Base-by-base conservation (phyloP, 2,329 filamentous ascomycete species). In the Aspergillus amoenus region DNA sequence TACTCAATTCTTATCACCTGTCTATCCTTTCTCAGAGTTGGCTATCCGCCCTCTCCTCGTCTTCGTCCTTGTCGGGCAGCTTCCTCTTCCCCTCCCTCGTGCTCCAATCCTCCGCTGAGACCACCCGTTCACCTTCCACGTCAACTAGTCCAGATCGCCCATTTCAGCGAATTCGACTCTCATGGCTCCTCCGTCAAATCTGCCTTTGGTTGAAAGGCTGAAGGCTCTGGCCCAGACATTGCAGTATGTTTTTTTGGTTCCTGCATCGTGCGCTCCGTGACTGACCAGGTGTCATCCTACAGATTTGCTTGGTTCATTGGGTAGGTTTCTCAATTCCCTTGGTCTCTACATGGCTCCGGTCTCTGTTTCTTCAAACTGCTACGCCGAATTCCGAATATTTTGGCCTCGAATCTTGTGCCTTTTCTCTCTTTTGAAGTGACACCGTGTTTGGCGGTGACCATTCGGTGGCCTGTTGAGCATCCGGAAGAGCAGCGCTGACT, bases 201-300 rank as follows among this genome's bases (percentile, higher is more conserved):
- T 89, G 76, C 87, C 91, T 73, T 81, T 94, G 69, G 78, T 80
- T 70, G 87, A 94, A 80, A 85, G 92, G 71, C 79, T 96, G 59
- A 77, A 91, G 68, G 82, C 84, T 66, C 83, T 97, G 66, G 92
- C 88, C 65, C 87, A 96, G 76, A 97, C 93, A 45, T 82, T 97
- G 66, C 94, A 97, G 81, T 99, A 75, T 68, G 93, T 89, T 86
- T 76, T 79, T 55, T 47, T 61, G 47, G 17, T 46, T 52, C 24
- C 42, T 45, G 51, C 37, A 45, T 62, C 37, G 55, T 46, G 37
- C 11, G 21, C 58, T 64, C 52, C 59, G 60, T 41, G 60, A 61
- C 63, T 68, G 63, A 67, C 61, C 32, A 49, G 44, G 74, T 81
- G 66, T 79, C 11, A 62, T 41, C 17, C 49, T 52, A 62, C 60